Evolutionary conservation across 192 early-diverging fungal genomes (phyloP).

Genomic region (Mortierella claussenii): DNA sequence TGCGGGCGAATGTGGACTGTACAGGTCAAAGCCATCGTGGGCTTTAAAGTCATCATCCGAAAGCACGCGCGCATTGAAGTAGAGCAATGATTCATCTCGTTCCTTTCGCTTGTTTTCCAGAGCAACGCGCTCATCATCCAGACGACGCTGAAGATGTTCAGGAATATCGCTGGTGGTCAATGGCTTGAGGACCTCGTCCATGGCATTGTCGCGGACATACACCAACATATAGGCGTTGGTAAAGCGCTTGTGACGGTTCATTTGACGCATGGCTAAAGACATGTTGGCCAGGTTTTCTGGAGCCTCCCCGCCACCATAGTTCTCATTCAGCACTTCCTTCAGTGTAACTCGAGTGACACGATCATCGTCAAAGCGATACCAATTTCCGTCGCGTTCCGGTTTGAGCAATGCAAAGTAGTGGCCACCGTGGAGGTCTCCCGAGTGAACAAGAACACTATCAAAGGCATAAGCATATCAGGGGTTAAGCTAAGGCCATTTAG

Average conservation of each 20-base stretch:
- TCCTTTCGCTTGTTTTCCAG: conserved; percentile 75
- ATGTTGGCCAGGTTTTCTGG: conserved; percentile 37
- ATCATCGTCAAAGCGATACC: conserved; percentile 98
- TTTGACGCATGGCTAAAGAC: conserved; percentile 57
- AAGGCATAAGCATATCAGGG: no score
- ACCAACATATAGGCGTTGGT: conserved; percentile 99
- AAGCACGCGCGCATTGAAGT: conserved; percentile 67
- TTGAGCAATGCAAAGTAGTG: conserved; percentile 95
- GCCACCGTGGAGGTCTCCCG: conserved; percentile 90
- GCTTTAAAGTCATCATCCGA: conserved; percentile 72
- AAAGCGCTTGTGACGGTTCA: conserved; percentile 76
- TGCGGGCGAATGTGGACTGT: conserved; percentile 68
- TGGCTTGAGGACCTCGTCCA: conserved; percentile 75
- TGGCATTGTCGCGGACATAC: conserved; percentile 86
- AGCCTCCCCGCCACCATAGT: conserved; percentile 86
- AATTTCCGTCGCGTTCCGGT: conserved; percentile 80
- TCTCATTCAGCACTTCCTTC: conserved; percentile 92
- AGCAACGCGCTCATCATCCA: conserved; percentile 68
- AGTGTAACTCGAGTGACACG: conserved; percentile 81
- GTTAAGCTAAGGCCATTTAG: no score
- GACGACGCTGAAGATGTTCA: conserved; percentile 76
- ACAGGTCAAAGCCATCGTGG: conserved; percentile 91
- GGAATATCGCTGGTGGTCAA: conserved; percentile 81
- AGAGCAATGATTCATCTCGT: conserved; percentile 75
- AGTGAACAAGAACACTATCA: conserved; percentile 94